Conservation (phyloP, 1,284 basidiomycete species). For the Sporisorium graminicola region DNA sequence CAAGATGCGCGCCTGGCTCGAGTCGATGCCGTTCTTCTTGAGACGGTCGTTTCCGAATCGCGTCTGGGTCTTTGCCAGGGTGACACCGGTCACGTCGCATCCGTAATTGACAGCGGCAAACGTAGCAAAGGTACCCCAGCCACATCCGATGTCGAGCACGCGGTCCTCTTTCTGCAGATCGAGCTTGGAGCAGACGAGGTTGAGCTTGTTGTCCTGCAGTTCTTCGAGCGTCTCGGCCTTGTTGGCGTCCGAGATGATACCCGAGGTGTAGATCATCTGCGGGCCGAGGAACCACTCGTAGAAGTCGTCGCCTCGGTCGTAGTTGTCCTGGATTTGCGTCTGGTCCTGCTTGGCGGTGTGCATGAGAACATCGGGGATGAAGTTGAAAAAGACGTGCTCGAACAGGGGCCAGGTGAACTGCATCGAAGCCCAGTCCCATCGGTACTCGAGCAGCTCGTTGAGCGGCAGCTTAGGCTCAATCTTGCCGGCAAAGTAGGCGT, state of each 20-base stretch:
- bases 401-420: slow-evolving; percentile 85
- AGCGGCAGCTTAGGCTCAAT: slow-evolving; percentile 96
- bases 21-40: slow-evolving; percentile 79
- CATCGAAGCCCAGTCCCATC: slow-evolving; percentile 96
- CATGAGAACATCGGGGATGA: slow-evolving; percentile 91
- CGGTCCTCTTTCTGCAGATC: slow-evolving; percentile 84
- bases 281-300: slow-evolving; percentile 88
- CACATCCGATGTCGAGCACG: slow-evolving; percentile 94
- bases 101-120: slow-evolving; percentile 98
- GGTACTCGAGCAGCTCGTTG: slow-evolving; percentile 90
- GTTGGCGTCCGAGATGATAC: slow-evolving; percentile 83
- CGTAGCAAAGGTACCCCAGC: slow-evolving; percentile 95
- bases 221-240: slow-evolving; percentile 89
- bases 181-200: slow-evolving; percentile 93
- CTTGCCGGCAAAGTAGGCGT: slow-evolving; percentile 97
- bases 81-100: slow-evolving; percentile 94
- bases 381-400: slow-evolving; percentile 89
- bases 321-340: slow-evolving; percentile 95
- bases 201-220: slow-evolving; percentile 98
- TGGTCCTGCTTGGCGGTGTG: slow-evolving; percentile 92
- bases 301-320: slow-evolving; percentile 79
- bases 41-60: slow-evolving; percentile 92
- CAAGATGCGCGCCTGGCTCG: slow-evolving; percentile 86
- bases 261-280: slow-evolving; percentile 97
- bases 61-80: slow-evolving; percentile 89